Evolutionary conservation across 2,329 filamentous ascomycete genomes (phyloP), one percentile per base, ranked within the genome.

Genomic region (Blastomyces parvus): DNA sequence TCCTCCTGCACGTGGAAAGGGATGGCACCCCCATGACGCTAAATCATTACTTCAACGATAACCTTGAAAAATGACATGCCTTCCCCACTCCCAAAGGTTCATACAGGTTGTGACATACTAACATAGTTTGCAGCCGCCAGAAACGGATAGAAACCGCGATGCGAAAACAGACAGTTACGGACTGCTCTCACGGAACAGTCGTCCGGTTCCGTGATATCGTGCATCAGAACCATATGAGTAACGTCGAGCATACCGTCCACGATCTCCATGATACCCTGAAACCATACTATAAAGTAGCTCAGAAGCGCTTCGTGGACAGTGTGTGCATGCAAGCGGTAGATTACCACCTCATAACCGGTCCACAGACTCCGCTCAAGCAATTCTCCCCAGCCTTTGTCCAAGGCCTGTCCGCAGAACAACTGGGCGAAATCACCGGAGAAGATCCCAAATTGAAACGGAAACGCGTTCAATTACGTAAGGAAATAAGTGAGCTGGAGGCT

Each of bases 391-490:
- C 77, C 0, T 81, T 82, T 44, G 78, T 88, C 0, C 72, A 80
- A 25, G 64, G 69, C 0, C 73, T 89, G 63, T 76, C 74, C 0
- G 67, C 75, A 0, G 76, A 79, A 0, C 74, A 86, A 68, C 74
- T 89, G 0, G 77, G 80, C 11, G 70, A 75, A 14, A 83, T 88
- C 65, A 84, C 84, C 0, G 84, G 83, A 0, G 86, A 89, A 68
- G 81, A 84, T 30, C 69, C 71, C 0, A 69, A 69, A 0, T 72
- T 77, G 0, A 76, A 74, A 52, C 72, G 74, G 8, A 74, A 73
- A 40, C 76, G 85, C 3, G 69, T 71, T 44, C 74, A 74, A 44
- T 67, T 87, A 11, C 69, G 65, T 0, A 74, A 72, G 2, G 78
- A 85, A 62, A 77, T 84, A 1, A 67, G 74, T 40, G 36, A 38